phyloP scores from a whole-genome alignment of 345 rosid species.

The Eucalyptus pauciflora region DNA sequence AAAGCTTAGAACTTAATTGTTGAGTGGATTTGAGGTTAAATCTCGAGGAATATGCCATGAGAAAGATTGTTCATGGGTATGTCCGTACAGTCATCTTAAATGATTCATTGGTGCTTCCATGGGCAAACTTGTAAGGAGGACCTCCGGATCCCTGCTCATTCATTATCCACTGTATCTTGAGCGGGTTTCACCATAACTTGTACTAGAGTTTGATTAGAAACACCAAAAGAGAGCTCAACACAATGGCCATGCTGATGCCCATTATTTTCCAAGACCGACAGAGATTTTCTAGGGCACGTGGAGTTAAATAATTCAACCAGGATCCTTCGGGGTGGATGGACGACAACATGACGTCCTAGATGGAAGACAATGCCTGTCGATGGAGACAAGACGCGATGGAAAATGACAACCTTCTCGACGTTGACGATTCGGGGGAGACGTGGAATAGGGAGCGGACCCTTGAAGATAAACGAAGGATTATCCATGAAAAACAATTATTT shows the following conservation, averaged over 20 bases:
- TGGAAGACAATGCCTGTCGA: too few relatives aligned
- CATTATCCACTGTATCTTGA: too few relatives aligned
- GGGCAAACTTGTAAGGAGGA: not conserved
- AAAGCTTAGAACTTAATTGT: too few relatives aligned
- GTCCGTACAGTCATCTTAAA: fast-evolving
- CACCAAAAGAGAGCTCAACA: not conserved
- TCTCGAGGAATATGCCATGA: fast-evolving
- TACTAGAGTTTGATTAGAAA: not conserved
- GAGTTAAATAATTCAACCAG: not conserved
- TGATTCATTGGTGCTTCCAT: too few relatives aligned
- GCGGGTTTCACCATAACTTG: too few relatives aligned
- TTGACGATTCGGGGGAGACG: not conserved
- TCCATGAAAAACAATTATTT: not conserved
- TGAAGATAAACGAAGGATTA: not conserved
- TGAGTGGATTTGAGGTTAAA: too few relatives aligned
- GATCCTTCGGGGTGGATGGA: not conserved
- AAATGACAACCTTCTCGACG: not conserved
- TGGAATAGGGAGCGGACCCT: not conserved
- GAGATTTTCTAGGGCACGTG: not conserved
- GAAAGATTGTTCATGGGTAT: too few relatives aligned
- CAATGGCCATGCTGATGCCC: not conserved
- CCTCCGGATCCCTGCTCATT: too few relatives aligned
- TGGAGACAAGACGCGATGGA: not conserved
- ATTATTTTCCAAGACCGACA: not conserved
- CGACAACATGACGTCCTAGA: too few relatives aligned